Percentiles rank a stretch among this genome's conserved stretches.
Conservation (phyloP, 768 basidiomycete genomes). For the Mycena chlorophos region DNA sequence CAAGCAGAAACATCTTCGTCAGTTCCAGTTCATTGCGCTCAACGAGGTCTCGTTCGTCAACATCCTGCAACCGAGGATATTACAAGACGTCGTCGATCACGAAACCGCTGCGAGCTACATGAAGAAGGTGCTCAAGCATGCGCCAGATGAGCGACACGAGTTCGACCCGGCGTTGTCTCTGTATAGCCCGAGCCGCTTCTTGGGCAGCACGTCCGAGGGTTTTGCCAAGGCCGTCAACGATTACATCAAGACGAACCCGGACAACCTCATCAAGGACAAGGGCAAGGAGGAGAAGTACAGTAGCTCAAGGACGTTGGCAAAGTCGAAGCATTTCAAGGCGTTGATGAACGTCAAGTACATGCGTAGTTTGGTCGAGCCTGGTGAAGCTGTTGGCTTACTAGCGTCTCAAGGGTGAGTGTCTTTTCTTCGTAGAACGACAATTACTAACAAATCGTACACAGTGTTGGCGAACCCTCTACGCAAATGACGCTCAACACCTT, state of each 20-base stretch:
- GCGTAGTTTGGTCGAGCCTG: slow-evolving; percentile 91
- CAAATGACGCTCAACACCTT: slow-evolving; percentile 99
- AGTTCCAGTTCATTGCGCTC: slow-evolving; percentile 91
- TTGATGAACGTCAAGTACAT: slow-evolving; percentile 93
- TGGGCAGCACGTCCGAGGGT: slow-evolving; percentile 90
- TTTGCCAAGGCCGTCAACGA: slow-evolving; percentile 80
- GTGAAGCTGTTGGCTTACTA: slow-evolving; percentile 95
- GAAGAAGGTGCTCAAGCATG: slow-evolving; percentile 87
- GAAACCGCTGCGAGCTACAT: slow-evolving; percentile 72
- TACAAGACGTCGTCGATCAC: slow-evolving; percentile 61
- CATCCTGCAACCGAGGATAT: slow-evolving; percentile 61
- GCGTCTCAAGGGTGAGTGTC: slow-evolving; percentile 89
- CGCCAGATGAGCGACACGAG: slow-evolving; percentile 54
- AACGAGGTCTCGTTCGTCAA: slow-evolving; percentile 81
- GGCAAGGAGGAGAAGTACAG: slow-evolving; percentile 37
- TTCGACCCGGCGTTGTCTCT: slow-evolving; percentile 72
- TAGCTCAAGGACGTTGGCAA: slow-evolving; percentile 48
- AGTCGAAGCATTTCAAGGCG: slow-evolving; percentile 63
- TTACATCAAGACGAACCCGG: slow-evolving; percentile 77
- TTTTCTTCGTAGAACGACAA: background rate
- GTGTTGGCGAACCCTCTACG: slow-evolving; percentile 98
- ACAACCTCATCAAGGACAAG: slow-evolving; percentile 42
- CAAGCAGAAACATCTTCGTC: slow-evolving; percentile 87
- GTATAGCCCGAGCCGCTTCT: slow-evolving; percentile 74
- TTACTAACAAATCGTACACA: slow-evolving; percentile 67